These are phyloP conservation scores for Scenedesmus sp. DNA, from an alignment of 163 green algal genomes.

Conservation along the genomic window DNA sequence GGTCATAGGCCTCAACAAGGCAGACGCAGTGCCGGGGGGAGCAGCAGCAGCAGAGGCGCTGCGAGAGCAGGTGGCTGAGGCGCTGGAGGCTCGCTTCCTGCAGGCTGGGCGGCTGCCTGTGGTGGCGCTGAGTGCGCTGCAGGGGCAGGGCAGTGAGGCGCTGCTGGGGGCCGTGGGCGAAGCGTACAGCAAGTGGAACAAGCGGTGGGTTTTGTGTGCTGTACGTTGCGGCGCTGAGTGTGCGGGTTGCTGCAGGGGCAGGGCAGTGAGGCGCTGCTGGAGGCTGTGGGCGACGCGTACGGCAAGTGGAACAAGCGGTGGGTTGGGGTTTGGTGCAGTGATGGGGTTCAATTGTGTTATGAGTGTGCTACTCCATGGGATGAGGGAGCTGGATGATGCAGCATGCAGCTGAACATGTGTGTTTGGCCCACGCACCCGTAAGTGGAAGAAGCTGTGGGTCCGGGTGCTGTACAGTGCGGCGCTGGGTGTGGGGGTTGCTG, in stretches of 20 bases:
- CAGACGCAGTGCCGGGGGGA: slow-evolving; percentile 73
- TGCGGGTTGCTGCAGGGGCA: slow-evolving; percentile 63
- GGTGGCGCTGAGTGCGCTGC: slow-evolving; percentile 68
- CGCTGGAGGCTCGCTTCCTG: slow-evolving; percentile 62
- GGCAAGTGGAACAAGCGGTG: slow-evolving; percentile 76
- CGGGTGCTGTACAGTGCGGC: slow-evolving; percentile 61
- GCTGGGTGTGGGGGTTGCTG: slow-evolving; percentile 60
- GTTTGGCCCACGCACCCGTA: no score
- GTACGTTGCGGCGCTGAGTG: slow-evolving; percentile 69
- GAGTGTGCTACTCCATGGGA: neutral
- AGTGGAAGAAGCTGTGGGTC: neutral
- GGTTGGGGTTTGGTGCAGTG: neutral
- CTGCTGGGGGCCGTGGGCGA: slow-evolving; percentile 71
- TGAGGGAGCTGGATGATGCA: neutral
- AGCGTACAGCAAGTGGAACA: slow-evolving; percentile 77
- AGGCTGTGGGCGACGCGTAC: slow-evolving; percentile 65
- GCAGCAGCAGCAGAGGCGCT: slow-evolving; percentile 36
- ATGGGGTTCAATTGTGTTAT: neutral
- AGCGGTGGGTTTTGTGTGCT: slow-evolving; percentile 53
- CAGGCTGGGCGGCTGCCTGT: slow-evolving; percentile 62
- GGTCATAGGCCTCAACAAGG: slow-evolving; percentile 91
- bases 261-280: slow-evolving; percentile 69
- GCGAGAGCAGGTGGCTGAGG: slow-evolving; percentile 24
- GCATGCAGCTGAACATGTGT: neutral
- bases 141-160: slow-evolving; percentile 58